Percentiles rank a stretch among this genome's conserved stretches.
Conservation (phyloP, 176 grass and related monocot species). For the Lolium perenne region DNA sequence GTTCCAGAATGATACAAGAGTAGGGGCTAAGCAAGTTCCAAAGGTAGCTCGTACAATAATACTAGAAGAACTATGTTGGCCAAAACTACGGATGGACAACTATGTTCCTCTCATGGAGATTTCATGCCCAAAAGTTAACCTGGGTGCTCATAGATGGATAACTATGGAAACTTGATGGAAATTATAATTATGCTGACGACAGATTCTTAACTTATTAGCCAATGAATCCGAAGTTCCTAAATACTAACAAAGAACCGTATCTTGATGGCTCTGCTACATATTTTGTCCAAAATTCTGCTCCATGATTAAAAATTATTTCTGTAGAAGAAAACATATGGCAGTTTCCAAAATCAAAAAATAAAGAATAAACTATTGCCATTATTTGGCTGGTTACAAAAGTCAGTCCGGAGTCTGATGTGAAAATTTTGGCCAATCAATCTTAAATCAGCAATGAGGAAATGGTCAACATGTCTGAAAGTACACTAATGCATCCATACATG, state of each 20-base stretch:
- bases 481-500: slow-evolving; percentile 18
- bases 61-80: slow-evolving; percentile 20
- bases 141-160: slow-evolving; percentile 19
- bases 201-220: slow-evolving; percentile 4
- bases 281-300: neutral
- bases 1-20: slow-evolving; percentile 6
- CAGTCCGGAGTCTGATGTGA: neutral
- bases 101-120: neutral
- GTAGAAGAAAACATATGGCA: neutral
- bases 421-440: neutral
- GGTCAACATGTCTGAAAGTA: neutral
- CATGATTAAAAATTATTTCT: neutral
- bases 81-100: slow-evolving; percentile 5
- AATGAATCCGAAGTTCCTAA: slow-evolving; percentile 24
- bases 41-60: neutral
- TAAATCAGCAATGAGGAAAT: neutral
- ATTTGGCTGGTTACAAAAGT: neutral
- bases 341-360: neutral
- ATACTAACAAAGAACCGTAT: slow-evolving; percentile 13
- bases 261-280: slow-evolving; percentile 31
- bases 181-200: neutral
- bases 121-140: neutral
- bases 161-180: slow-evolving; percentile 30
- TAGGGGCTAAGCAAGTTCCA: neutral
- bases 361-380: slow-evolving; percentile 2